These are phyloP conservation scores for Dalbergia oliveri DNA, from an alignment of 306 rosid genomes.

Conservation along the genomic window DNA sequence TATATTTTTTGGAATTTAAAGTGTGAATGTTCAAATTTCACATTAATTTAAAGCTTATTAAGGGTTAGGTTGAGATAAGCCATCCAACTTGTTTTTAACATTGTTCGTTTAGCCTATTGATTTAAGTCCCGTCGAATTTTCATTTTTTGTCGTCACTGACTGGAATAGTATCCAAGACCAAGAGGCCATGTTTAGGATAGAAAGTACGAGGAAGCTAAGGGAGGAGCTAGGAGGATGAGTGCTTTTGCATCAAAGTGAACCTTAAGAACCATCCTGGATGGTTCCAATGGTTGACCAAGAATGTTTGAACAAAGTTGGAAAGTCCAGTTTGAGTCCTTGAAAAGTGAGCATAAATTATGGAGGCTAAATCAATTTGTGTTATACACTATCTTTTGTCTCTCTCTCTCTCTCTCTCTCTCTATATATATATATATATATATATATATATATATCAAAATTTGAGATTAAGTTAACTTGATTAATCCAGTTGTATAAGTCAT, in stretches of 20 bases:
- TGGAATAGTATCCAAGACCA: too few species aligned
- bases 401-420: too few species aligned
- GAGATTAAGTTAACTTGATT: neutral
- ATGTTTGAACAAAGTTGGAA: neutral
- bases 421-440: too few species aligned
- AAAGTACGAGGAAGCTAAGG: neutral
- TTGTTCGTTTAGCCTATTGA: too few species aligned
- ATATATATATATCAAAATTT: neutral
- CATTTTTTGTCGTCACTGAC: too few species aligned
- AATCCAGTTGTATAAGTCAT: neutral
- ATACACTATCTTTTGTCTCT: neutral
- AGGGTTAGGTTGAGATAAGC: too few species aligned
- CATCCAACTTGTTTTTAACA: too few species aligned
- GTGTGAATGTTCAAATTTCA: too few species aligned
- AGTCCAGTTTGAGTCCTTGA: neutral
- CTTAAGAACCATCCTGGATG: conserved; percentile 5
- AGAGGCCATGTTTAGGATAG: neutral
- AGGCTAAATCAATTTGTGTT: neutral
- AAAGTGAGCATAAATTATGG: neutral
- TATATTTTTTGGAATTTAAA: too few species aligned
- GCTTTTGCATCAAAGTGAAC: neutral
- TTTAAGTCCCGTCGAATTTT: too few species aligned
- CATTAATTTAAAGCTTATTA: too few species aligned
- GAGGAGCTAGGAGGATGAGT: too few species aligned
- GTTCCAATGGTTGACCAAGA: conserved; percentile 34